Percentiles rank a stretch among this genome's conserved stretches.
These are phyloP conservation scores for Ascochyta clinopodiicola DNA, from an alignment of 2,329 filamentous ascomycete species.

Conservation along the genomic window DNA sequence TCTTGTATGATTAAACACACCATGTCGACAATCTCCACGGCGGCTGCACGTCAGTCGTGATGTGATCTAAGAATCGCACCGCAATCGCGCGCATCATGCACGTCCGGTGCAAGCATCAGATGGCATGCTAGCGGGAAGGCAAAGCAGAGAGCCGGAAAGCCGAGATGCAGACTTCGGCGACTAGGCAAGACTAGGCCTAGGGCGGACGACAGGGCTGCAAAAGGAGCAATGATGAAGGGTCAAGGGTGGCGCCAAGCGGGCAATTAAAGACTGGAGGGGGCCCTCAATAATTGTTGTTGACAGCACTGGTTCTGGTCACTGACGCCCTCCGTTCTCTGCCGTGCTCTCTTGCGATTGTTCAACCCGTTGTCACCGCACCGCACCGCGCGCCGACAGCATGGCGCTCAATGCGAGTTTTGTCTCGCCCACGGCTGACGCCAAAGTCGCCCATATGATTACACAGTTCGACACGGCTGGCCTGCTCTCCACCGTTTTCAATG, in stretches of 20 bases:
- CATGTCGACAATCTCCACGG: neutral
- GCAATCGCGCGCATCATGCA: neutral
- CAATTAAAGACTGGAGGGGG: conserved; percentile 17
- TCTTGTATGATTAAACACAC: neutral
- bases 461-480: conserved; percentile 42
- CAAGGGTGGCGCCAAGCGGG: conserved; percentile 15
- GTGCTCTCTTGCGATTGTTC: neutral
- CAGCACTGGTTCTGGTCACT: conserved; percentile 5
- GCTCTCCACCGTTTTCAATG: conserved; percentile 39
- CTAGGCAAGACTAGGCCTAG: conserved; percentile 12
- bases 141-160: neutral
- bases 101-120: neutral
- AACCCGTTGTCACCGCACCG: too few species aligned
- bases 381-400: conserved; percentile 27
- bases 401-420: conserved; percentile 48
- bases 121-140: neutral
- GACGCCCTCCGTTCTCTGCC: conserved; percentile 7
- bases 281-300: conserved; percentile 8
- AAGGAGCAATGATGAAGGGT: conserved; percentile 11
- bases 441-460: conserved; percentile 39
- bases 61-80: neutral
- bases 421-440: conserved; percentile 49
- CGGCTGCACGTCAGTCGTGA: neutral
- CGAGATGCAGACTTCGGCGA: conserved; percentile 13
- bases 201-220: conserved; percentile 8